Evolutionary conservation across 2,329 filamentous ascomycete genomes (phyloP), one percentile per base, ranked within the genome.

Genomic region (Lachnellula cervina): DNA sequence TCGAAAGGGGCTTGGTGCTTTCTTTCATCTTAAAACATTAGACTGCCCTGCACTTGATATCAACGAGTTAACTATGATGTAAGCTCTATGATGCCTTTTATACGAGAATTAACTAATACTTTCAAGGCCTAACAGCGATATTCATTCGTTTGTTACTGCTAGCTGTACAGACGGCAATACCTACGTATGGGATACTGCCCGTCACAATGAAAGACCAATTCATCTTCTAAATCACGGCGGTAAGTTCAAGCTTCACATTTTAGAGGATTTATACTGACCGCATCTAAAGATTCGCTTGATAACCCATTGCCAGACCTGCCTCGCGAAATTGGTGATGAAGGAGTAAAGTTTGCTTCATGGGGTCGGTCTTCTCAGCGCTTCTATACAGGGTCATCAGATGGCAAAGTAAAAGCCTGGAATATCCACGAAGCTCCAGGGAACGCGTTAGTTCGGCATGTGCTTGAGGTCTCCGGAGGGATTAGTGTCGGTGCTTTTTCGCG

Each of bases 281-380:
- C 25, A 46, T 28, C 1, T n/a, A 40, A 34, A 62, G 68, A 66
- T 52, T 62, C 66, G 0, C 55, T 70, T 16, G 68, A 70, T 32
- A 65, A 66, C 13, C 67, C 63, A 2, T 49, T 62, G 11, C 60
- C 62, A 47, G 64, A 70, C 40, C 17, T 65, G 13, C 60, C 62
- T 38, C 69, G 78, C 13, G 80, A 83, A 55, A 70, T 72, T 8
- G 80, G 81, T 50, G 83, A 86, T 56, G 79, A 80, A 0, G 83
- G 83, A 2, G 80, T 86, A 43, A 86, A 85, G 64, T 86, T 87
- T 60, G 78, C 78, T 0, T 77, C 81, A 4, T 87, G 83, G 83
- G 83, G 81, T 1, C 76, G 72, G 16, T 79, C 77, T 0, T 67
- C 73, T 0, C 80, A 83, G 53, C 75, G 82, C 0, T 76, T 87